Percentiles rank a stretch among this genome's conserved stretches.
These are phyloP conservation scores for Dichotomopilus funicola DNA, from an alignment of 2,329 filamentous ascomycete genomes.

Conservation along the genomic window DNA sequence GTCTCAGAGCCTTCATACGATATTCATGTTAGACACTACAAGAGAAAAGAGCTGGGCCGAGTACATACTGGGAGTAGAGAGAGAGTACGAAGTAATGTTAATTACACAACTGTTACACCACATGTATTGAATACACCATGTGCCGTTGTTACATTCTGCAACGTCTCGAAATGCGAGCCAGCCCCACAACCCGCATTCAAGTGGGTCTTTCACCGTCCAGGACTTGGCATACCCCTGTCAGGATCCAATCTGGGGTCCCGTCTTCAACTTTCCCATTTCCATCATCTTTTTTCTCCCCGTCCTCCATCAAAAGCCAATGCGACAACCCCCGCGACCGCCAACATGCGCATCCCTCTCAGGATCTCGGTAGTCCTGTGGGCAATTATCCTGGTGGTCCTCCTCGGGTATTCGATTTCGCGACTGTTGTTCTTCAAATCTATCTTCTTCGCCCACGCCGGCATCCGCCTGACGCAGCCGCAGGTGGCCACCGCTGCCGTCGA, in stretches of 20 bases:
- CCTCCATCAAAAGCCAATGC: too few relatives aligned
- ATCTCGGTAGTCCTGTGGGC: slow-evolving; percentile 15
- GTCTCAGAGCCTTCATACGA: too few relatives aligned
- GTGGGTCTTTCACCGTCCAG: too few relatives aligned
- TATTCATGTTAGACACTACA: neutral
- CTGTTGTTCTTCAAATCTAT: slow-evolving; percentile 19
- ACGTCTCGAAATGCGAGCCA: neutral
- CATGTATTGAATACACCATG: too few relatives aligned
- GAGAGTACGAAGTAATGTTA: neutral
- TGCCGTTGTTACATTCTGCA: neutral
- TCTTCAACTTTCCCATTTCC: neutral
- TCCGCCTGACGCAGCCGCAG: slow-evolving; percentile 21
- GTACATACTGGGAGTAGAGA: neutral
- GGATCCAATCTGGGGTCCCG: neutral
- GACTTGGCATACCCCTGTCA: neutral
- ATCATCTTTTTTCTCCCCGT: neutral
- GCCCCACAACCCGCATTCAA: too few relatives aligned
- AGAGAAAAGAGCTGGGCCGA: neutral
- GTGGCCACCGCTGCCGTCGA: slow-evolving; percentile 10
- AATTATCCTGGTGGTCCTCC: slow-evolving; percentile 8
- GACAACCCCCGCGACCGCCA: neutral
- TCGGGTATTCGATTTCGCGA: slow-evolving; percentile 14
- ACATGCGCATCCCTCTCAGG: slow-evolving; percentile 17
- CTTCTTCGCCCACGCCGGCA: slow-evolving; percentile 22
- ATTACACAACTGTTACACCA: too few relatives aligned